phyloP scores from a whole-genome alignment of 495 filamentous ascomycete species.

The Physcia stellaris region DNA sequence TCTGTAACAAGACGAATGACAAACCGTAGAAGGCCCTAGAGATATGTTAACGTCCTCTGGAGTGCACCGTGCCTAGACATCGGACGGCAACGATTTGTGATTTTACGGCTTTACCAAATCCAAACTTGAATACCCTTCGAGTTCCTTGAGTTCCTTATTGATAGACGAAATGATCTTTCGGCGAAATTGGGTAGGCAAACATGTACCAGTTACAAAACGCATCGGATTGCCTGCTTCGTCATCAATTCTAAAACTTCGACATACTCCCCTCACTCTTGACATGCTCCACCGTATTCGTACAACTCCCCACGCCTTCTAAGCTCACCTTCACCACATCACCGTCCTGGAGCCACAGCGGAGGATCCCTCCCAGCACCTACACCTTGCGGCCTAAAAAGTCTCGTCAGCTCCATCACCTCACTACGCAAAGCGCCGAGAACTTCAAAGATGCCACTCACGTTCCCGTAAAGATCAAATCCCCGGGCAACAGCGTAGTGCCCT shows the following conservation, averaged over 20 bases:
- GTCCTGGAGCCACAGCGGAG: slow-evolving; percentile 64
- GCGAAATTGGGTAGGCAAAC: too few relatives aligned
- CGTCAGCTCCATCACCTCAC: slow-evolving; percentile 8
- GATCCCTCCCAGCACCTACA: slow-evolving; percentile 64
- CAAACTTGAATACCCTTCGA: neutral
- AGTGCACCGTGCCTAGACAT: too few relatives aligned
- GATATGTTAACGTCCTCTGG: too few relatives aligned
- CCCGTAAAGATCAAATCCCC: slow-evolving; percentile 80
- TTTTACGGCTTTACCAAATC: too few relatives aligned
- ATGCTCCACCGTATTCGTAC: slow-evolving; percentile 50
- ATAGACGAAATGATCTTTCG: too few relatives aligned
- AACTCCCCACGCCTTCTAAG: slow-evolving; percentile 57
- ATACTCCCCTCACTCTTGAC: too few relatives aligned
- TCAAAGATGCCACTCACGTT: slow-evolving; percentile 40
- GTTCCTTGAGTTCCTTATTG: neutral
- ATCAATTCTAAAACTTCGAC: neutral
- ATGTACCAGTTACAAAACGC: too few relatives aligned
- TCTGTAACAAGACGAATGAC: too few relatives aligned
- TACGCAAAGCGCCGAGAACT: neutral
- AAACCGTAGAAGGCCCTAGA: too few relatives aligned
- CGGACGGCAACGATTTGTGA: too few relatives aligned
- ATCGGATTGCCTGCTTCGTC: neutral
- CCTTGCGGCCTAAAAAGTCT: slow-evolving; percentile 47
- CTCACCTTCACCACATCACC: slow-evolving; percentile 67
- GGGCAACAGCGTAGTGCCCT: slow-evolving; percentile 62